Conservation (phyloP, 2,329 filamentous ascomycete species). For the Xylariaceae sp. region DNA sequence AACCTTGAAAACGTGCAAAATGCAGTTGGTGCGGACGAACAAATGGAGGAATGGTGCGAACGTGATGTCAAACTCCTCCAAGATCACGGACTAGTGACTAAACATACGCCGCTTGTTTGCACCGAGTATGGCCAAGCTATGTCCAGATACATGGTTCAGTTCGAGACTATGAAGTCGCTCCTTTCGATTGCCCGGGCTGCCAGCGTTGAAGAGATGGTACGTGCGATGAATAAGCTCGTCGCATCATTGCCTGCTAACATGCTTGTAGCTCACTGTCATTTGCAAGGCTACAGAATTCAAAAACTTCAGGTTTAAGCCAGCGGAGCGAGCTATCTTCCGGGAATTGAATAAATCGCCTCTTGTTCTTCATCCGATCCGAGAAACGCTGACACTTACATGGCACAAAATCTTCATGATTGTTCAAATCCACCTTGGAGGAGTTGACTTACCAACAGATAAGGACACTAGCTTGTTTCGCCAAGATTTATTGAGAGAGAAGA, state of each 20-base stretch:
- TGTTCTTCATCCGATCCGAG: slow-evolving; percentile 75
- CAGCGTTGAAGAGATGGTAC: slow-evolving; percentile 71
- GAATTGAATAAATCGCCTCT: slow-evolving; percentile 72
- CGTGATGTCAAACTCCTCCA: slow-evolving; percentile 71
- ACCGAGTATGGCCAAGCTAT: slow-evolving; percentile 81
- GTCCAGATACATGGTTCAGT: slow-evolving; percentile 82
- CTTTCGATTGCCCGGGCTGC: slow-evolving; percentile 67
- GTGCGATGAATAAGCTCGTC: slow-evolving; percentile 38
- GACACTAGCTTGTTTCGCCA: slow-evolving; percentile 60
- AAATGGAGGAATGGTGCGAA: slow-evolving; percentile 73
- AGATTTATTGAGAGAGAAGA: slow-evolving; percentile 67
- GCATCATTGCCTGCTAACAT: slow-evolving; percentile 15
- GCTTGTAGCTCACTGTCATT: slow-evolving; percentile 66
- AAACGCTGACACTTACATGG: slow-evolving; percentile 66
- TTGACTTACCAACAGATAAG: slow-evolving; percentile 67
- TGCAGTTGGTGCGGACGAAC: slow-evolving; percentile 62
- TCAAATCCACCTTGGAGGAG: slow-evolving; percentile 74
- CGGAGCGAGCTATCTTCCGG: slow-evolving; percentile 74
- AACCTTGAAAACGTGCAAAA: slow-evolving; percentile 62
- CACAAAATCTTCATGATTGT: slow-evolving; percentile 82
- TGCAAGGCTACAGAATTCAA: slow-evolving; percentile 75
- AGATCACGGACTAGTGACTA: slow-evolving; percentile 62
- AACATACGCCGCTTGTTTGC: slow-evolving; percentile 57
- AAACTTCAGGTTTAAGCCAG: slow-evolving; percentile 72
- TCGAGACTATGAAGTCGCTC: slow-evolving; percentile 78